A percentile compares a stretch with the other conserved stretches of the same genome.
These are phyloP conservation scores for Thyridium curvatum DNA, from an alignment of 2,329 filamentous ascomycete species.

Conservation along the genomic window DNA sequence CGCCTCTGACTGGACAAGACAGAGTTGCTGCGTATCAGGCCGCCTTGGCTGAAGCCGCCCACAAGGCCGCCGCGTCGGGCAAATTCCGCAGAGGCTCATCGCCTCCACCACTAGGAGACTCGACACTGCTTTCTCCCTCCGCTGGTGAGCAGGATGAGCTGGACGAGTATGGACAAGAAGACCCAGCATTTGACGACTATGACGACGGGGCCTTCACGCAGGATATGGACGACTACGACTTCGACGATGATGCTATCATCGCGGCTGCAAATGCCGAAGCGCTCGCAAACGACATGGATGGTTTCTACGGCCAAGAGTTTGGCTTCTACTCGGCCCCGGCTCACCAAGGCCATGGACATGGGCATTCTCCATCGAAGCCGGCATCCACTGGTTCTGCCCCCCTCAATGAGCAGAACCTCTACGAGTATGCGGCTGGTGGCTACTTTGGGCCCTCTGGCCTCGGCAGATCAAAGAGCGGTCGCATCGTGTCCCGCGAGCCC, in stretches of 20 bases:
- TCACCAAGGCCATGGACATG: constrained; percentile 36
- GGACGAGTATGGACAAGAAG: constrained; percentile 2
- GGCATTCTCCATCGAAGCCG: constrained; percentile 17
- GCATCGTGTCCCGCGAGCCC: constrained; percentile 71
- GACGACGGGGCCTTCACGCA: constrained; percentile 52
- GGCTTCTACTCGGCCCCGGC: constrained; percentile 76
- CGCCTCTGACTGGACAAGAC: constrained; percentile 8
- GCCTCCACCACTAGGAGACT: constrained; percentile 25
- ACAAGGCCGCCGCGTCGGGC: constrained; percentile 67
- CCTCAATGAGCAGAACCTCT: constrained; percentile 30
- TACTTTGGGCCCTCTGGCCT: constrained; percentile 77
- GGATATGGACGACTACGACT: constrained; percentile 54
- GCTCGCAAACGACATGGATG: constrained; percentile 84
- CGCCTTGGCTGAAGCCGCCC: constrained; percentile 75
- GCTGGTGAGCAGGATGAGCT: constrained; percentile 5
- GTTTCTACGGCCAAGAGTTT: constrained; percentile 94
- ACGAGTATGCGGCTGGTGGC: constrained; percentile 71
- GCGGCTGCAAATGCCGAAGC: constrained; percentile 93
- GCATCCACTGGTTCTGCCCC: constrained; percentile 6
- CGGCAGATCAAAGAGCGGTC: constrained; percentile 66
- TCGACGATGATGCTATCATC: constrained; percentile 86
- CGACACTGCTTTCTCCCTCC: constrained; percentile 8
- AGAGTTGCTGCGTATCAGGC: constrained; percentile 62
- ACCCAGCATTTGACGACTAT: constrained; percentile 38
- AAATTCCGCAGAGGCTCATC: constrained; percentile 61